Evolutionary conservation across 345 rosid genomes (phyloP), one percentile per base, ranked within the genome.

Genomic region (Corchorus capsularis): DNA sequence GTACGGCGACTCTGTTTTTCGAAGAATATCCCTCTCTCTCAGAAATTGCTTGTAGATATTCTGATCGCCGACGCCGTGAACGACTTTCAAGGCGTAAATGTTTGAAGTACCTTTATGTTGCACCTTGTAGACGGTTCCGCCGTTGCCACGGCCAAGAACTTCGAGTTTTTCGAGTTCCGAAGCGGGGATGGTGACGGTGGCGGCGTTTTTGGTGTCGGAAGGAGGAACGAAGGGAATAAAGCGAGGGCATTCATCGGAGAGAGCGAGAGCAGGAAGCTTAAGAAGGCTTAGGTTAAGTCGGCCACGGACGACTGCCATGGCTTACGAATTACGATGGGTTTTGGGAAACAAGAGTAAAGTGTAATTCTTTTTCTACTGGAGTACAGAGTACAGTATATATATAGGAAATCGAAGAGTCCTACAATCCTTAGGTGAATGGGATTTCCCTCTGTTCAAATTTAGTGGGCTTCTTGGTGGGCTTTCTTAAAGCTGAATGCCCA

Each of bases 111-210:
- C 75, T 59, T 83, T 87, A 77, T 92, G 90, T n/a, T 85, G 85
- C 55, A 83, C 97, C 78, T 87, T 89, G 80, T 94, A 92, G 68
- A 92, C 98, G 0, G 83, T 86, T 4, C 98, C 98, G 0, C 98
- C 94, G 77, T 94, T 94, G 5, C 98, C 98, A 75, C 88, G 89
- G 53, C 98, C 97, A 0, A 94, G 87, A 0, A 91, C 96, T 45
- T 84, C 72, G 52, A 92, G 83, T 62, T 78, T 92, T 45, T 94
- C 98, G 22, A 92, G 86, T 78, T 94, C 97, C 5, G 81, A 7
- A 46, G 67, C 49, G 37, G 87, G 75, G n/a, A n/a, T n/a, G n/a
- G n/a, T n/a, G n/a, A n/a, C n/a, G n/a, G n/a, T n/a, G n/a, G n/a
- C n/a, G n/a, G 86, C 37, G 59, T 81, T 57, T 53, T 71, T 45